Base-by-base conservation (phyloP, 2,329 filamentous ascomycete species). In the Cryphonectria parasitica region DNA sequence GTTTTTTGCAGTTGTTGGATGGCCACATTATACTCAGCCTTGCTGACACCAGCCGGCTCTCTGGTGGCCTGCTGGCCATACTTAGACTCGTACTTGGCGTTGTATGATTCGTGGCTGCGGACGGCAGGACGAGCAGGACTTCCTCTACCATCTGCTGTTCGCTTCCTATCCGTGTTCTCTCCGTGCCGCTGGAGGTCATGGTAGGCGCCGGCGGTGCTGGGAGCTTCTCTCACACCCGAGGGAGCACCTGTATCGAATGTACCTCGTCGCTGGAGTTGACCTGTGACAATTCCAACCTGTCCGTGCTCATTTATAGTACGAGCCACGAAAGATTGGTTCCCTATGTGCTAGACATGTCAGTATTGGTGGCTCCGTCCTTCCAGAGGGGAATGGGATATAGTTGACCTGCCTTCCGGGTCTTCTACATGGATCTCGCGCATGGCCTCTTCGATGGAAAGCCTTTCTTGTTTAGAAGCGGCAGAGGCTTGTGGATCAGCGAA, bases 51-150 rank as follows among this genome's bases (percentile, higher is more conserved):
- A 25, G 58, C 17, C 25, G 58, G 31, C 34, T 61, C 31, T 61
- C 22, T 61, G 58, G 58, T 34, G 34, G 19, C 22, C 28, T 61
- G 58, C 22, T 61, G 58, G 58, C 58, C 58, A 22, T 61, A 39
- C 22, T 61, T 61, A 2, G 31, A 6, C 22, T 61, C 58, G 58
- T 61, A 39, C 31, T 61, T 61, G 17, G 58, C 22, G 31, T 22
- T n/a, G 34, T 61, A 61, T 25, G 58, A 61, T 61, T 61, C 58
- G 19, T 61, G 58, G 11, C 34, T 61, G 34, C 58, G 58, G 31
- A n/a, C 15, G 28, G 58, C 17, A 11, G 58, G 58, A 34, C 58
- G 58, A 3, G 31, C 7, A n/a, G 58, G 58, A 19, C 58, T 61
- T 39, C 31, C 58, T 61, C 58, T 22, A 34, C 58, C 31, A n/a